A percentile compares a stretch with the other conserved stretches of the same genome.
Conservation (phyloP, 495 filamentous ascomycete genomes). For the Neurospora cerealis region DNA sequence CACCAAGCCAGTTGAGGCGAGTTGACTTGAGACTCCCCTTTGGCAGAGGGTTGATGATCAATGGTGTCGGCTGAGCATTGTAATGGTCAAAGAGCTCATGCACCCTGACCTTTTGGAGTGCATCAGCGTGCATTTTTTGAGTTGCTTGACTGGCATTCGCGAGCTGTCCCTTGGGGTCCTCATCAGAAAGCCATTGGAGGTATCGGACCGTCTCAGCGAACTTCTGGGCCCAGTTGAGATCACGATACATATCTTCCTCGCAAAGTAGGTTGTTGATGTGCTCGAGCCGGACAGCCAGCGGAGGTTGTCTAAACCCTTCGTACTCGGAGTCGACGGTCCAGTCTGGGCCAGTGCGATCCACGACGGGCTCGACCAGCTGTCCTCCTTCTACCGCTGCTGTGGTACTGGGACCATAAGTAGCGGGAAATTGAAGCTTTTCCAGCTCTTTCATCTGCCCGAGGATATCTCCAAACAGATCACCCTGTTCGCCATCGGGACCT, state of each 20-base stretch:
- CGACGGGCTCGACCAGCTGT: background rate
- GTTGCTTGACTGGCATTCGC: constrained; percentile 6
- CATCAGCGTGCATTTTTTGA: constrained; percentile 12
- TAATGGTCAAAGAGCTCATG: constrained; percentile 20
- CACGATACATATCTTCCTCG: constrained; percentile 24
- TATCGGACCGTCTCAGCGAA: constrained; percentile 14
- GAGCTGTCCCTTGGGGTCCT: constrained; percentile 11
- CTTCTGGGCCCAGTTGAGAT: constrained; percentile 12
- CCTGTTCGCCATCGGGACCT: background rate
- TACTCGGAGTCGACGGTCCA: constrained; percentile 14
- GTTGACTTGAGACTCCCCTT: constrained; percentile 6
- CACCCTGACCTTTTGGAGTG: constrained; percentile 10
- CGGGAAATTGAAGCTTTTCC: background rate
- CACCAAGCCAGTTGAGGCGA: constrained; percentile 13
- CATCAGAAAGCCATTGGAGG: constrained; percentile 16
- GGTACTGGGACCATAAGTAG: background rate
- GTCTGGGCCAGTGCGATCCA: constrained; percentile 7
- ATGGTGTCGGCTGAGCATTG: constrained; percentile 7
- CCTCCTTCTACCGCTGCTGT: background rate
- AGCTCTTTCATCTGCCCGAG: background rate
- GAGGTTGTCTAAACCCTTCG: constrained; percentile 11
- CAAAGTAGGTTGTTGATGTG: constrained; percentile 20
- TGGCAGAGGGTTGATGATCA: constrained; percentile 5
- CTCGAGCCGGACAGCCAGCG: constrained; percentile 14
- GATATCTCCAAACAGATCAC: background rate